Percentiles rank a stretch among this genome's conserved stretches.
Conservation (phyloP, 306 rosid species). For the Quercus gilva region DNA sequence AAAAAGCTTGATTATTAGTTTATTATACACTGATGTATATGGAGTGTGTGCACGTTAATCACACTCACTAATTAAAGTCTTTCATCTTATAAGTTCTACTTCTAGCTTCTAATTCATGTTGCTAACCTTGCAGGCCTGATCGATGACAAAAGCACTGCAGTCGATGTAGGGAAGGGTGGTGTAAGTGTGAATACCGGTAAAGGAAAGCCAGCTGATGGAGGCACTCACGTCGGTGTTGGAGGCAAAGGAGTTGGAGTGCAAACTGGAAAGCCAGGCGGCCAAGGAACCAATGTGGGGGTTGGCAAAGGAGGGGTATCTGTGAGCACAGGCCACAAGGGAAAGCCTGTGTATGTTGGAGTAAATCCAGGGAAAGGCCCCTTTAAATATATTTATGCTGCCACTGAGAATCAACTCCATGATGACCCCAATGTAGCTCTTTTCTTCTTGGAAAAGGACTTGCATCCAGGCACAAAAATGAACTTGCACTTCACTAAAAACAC, state of each 20-base stretch:
- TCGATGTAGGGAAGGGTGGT: slow-evolving; percentile 49
- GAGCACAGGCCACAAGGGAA: slow-evolving; percentile 49
- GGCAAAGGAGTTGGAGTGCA: slow-evolving; percentile 31
- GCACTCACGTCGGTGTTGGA: slow-evolving; percentile 32
- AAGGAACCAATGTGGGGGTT: slow-evolving; percentile 39
- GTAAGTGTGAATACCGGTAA: slow-evolving; percentile 28
- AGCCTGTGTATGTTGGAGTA: slow-evolving; percentile 49
- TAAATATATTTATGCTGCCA: neutral
- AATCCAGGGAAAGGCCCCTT: slow-evolving; percentile 26
- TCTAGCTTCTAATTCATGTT: neutral
- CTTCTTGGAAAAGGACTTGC: slow-evolving; percentile 65
- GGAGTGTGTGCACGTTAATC: no score
- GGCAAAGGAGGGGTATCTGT: slow-evolving; percentile 77
- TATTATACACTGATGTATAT: no score
- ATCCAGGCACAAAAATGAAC: slow-evolving; percentile 34
- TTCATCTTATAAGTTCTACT: neutral
- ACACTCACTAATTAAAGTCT: no score
- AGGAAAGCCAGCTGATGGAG: slow-evolving; percentile 29
- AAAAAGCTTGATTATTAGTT: no score
- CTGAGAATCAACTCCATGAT: slow-evolving; percentile 52
- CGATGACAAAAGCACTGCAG: slow-evolving; percentile 61
- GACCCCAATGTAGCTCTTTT: slow-evolving; percentile 56
- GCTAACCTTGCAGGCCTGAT: slow-evolving; percentile 29
- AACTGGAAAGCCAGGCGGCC: slow-evolving; percentile 22
- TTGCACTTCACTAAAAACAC: slow-evolving; percentile 47